A percentile compares a stretch with the other conserved stretches of the same genome.
Evolutionary conservation across 1,284 basidiomycete genomes (phyloP).

Genomic region (Malassezia sympodialis): DNA sequence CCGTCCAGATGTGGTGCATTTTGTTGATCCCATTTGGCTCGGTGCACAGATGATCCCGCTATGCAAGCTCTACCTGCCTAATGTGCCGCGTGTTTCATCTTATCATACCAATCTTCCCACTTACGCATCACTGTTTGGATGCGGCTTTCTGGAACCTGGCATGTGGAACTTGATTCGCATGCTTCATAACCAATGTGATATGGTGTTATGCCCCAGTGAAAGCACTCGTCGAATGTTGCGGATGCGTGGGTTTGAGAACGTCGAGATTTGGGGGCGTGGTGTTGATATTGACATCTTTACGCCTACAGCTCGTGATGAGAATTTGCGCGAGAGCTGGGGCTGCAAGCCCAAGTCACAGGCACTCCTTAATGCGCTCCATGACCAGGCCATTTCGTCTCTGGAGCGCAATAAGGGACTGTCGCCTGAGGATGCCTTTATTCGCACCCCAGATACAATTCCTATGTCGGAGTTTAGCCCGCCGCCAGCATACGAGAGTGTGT

Average conservation of each 20-base stretch:
- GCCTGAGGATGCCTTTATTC: conserved; percentile 35
- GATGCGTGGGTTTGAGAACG: conserved; percentile 50
- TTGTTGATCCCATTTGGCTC: conserved; percentile 55
- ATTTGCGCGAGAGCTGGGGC: conserved; percentile 52
- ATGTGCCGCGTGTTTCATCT: conserved; percentile 53
- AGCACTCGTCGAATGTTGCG: conserved; percentile 53
- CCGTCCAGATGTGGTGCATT: conserved; percentile 53
- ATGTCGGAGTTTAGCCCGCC: conserved; percentile 40
- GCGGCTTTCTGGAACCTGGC: conserved; percentile 52
- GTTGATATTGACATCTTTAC: conserved; percentile 36
- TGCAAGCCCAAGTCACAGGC: conserved; percentile 33
- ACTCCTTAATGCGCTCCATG: conserved; percentile 18
- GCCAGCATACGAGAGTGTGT: conserved; percentile 37
- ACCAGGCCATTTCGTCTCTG: conserved; percentile 4
- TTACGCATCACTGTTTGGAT: conserved; percentile 55
- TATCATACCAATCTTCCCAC: conserved; percentile 56
- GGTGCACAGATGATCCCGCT: conserved; percentile 49
- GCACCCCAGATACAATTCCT: conserved; percentile 46
- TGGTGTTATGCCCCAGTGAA: conserved; percentile 55
- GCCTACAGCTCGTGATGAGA: conserved; percentile 50
- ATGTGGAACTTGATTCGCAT: conserved; percentile 48
- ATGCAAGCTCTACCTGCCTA: conserved; percentile 46
- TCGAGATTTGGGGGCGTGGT: conserved; percentile 54
- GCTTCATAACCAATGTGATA: conserved; percentile 44
- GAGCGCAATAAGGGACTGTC: background rate